phyloP scores from a whole-genome alignment of 108 stramenopile species.

The Ochromonas danica region DNA sequence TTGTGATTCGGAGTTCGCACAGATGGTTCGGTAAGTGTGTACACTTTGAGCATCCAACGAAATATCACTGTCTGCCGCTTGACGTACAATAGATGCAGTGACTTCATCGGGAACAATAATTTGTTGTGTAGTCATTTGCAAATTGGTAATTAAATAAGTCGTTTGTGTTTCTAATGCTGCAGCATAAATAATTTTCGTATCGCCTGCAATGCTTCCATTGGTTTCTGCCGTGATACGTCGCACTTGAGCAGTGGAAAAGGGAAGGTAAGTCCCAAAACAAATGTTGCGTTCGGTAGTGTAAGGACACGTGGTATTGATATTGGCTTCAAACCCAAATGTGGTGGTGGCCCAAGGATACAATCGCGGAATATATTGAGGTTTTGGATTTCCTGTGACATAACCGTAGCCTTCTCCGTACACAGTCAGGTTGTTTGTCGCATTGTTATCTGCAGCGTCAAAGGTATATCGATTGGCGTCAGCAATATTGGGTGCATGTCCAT shows the following conservation, averaged over 20 bases:
- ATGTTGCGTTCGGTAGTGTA: conserved; percentile 15
- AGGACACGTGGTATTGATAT: conserved; percentile 15
- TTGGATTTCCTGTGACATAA: conserved; percentile 16
- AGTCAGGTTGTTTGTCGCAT: conserved; percentile 15
- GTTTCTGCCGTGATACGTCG: conserved; percentile 13
- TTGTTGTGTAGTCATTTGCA: conserved; percentile 16
- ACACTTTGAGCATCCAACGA: conserved; percentile 15
- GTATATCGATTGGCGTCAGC: conserved; percentile 14
- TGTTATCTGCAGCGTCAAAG: conserved; percentile 15
- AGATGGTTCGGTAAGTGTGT: conserved; percentile 15
- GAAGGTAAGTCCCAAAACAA: conserved; percentile 15
- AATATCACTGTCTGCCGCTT: conserved; percentile 15
- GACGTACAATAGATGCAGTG: conserved; percentile 15
- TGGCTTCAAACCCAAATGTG: conserved; percentile 15
- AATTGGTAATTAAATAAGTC: conserved; percentile 17
- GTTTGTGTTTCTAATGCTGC: conserved; percentile 15
- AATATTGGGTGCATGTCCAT: conserved; percentile 15
- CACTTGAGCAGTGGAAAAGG: conserved; percentile 14
- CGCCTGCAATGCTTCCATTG: conserved; percentile 13
- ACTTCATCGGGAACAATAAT: conserved; percentile 16
- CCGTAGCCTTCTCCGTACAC: conserved; percentile 13
- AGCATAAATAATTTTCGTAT: conserved; percentile 17
- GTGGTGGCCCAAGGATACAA: conserved; percentile 13
- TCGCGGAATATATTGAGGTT: conserved; percentile 15
- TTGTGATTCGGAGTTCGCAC: conserved; percentile 14